Base-by-base conservation (phyloP, 495 filamentous ascomycete genomes). In the Xylaria bambusicola region DNA sequence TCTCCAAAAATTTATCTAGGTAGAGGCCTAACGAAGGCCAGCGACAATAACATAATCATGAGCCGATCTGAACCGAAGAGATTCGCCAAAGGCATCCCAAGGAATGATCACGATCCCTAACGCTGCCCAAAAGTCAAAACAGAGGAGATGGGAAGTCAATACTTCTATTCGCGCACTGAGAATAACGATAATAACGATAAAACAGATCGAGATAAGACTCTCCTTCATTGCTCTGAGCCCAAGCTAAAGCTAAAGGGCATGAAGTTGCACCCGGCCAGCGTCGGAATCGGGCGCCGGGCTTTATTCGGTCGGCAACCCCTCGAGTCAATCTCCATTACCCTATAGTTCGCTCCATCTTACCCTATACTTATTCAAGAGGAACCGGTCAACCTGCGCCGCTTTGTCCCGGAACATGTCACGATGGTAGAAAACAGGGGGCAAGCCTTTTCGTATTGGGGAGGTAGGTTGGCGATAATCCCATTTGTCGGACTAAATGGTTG, bases 351-450 rank as follows among this genome's bases (percentile, higher is more conserved):
- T 15, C 36, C 13, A 38, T 38, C 20, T 59, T 59, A 59, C 56
- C 47, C 56, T 52, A 59, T 59, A 52, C 56, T 59, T 59, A 59
- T 59, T 8, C 56, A 36, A 52, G 27, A 31, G 18, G 35, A 44
- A 29, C 50, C 2, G 18, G 31, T 10, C 29, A 9, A 26, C 15
- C 20, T 4, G 21, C 52, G 52, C 24, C 26, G 5, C 21, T 20
- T 12, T 41, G 21, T 10, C 23, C 52, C 38, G n/a, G 17, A 7
- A 12, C 20, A 46, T 10, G 40, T 47, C 49, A 60, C 57, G 57
- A 60, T 46, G 57, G 26, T 9, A 24, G 38, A 18, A 13, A 18
- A 18, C 15, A 20, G n/a, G 36, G 33, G 8, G 18, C 20, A 15
- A n/a, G 29, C 49, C 21, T 52, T 29, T 24, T 52, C 27, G 8